Evolutionary conservation across 2,329 filamentous ascomycete species (phyloP).

Genomic region (Lachnellula occidentalis): DNA sequence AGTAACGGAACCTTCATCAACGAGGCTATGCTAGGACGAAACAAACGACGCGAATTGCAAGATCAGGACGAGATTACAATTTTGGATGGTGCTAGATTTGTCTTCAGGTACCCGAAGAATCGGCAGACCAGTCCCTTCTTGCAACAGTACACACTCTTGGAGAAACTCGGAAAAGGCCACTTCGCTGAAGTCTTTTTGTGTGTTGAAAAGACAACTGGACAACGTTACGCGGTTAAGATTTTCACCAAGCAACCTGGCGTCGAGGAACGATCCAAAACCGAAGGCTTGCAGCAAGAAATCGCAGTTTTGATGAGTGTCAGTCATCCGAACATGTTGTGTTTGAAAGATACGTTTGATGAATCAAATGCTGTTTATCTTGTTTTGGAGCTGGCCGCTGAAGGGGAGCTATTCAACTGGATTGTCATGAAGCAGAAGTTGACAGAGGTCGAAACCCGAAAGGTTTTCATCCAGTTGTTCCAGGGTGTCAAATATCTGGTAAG

Average conservation of each 20-base stretch:
- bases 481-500: constrained; percentile 91
- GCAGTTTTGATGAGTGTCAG: constrained; percentile 95
- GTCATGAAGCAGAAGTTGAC: constrained; percentile 83
- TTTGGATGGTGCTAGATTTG: constrained; percentile 76
- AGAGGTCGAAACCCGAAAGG: constrained; percentile 76
- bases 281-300: constrained; percentile 90
- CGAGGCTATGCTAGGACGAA: constrained; percentile 82
- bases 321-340: constrained; percentile 84
- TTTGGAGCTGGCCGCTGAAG: constrained; percentile 83
- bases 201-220: constrained; percentile 76
- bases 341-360: constrained; percentile 95
- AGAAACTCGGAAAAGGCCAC: constrained; percentile 88
- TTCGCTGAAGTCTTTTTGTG: constrained; percentile 93
- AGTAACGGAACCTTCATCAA: constrained; percentile 97
- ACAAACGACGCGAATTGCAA: constrained; percentile 81
- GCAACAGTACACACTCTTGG: constrained; percentile 78
- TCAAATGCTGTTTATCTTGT: constrained; percentile 85
- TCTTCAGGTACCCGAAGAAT: constrained; percentile 82
- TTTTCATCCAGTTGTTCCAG: constrained; percentile 88
- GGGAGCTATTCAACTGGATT: constrained; percentile 94
- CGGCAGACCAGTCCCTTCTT: constrained; percentile 71
- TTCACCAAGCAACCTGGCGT: constrained; percentile 82
- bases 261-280: constrained; percentile 76
- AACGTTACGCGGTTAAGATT: constrained; percentile 86
- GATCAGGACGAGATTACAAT: constrained; percentile 90